phyloP scores from a whole-genome alignment of 1,139 yeast genomes.

The Wickerhamiella infanticola region DNA sequence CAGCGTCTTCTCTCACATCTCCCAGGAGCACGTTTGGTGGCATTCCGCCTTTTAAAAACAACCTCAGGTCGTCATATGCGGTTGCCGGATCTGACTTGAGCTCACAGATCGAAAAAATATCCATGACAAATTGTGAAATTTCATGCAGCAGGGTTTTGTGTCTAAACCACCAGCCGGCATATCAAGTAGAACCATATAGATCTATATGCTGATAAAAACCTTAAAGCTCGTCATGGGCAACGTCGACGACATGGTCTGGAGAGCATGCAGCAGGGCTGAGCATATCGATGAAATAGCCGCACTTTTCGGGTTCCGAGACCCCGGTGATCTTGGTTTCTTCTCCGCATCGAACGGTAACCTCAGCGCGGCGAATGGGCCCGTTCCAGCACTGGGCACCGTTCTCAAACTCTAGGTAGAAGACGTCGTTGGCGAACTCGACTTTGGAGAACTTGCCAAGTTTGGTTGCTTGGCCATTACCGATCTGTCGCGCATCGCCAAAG shows the following conservation, averaged over 20 bases:
- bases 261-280: conserved; percentile 14
- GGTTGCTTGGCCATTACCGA: conserved; percentile 31
- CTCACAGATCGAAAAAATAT: conserved; percentile 14
- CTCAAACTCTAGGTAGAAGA: conserved; percentile 32
- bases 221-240: conserved; percentile 11
- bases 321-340: conserved; percentile 35
- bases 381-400: conserved; percentile 90
- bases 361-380: conserved; percentile 71
- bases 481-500: conserved; percentile 42
- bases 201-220: background rate
- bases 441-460: conserved; percentile 34
- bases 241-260: background rate
- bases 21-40: conserved; percentile 21
- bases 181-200: too few species aligned
- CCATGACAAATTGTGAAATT: conserved; percentile 7
- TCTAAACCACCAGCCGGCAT: too few species aligned
- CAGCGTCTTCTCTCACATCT: conserved; percentile 27
- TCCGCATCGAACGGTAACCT: conserved; percentile 56
- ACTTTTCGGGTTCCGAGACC: conserved; percentile 80
- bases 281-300: conserved; percentile 49
- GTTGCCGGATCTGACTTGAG: conserved; percentile 11
- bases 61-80: conserved; percentile 11
- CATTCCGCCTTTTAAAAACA: conserved; percentile 14
- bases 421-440: conserved; percentile 18
- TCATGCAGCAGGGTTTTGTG: too few species aligned